Evolutionary conservation across 2,329 filamentous ascomycete genomes (phyloP).

Genomic region (Phoma sp.): DNA sequence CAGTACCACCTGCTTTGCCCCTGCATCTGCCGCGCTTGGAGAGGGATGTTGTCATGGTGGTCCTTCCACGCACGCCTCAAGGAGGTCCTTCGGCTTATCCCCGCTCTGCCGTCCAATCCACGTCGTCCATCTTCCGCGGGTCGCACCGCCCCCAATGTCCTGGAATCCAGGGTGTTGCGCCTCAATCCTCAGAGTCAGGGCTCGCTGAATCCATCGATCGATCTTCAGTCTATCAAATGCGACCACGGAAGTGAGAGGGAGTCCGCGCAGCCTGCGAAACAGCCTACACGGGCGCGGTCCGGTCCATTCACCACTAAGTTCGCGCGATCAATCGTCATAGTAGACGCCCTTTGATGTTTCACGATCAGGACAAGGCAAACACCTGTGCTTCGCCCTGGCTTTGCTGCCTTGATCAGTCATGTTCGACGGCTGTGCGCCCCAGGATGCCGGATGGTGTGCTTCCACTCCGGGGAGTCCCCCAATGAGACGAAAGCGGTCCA

Average conservation of each 20-base stretch:
- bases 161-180: neutral
- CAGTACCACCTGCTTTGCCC: slow-evolving; percentile 1
- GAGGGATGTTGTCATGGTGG: slow-evolving; percentile 15
- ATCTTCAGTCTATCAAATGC: slow-evolving; percentile 5
- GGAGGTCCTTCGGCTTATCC: slow-evolving; percentile 29
- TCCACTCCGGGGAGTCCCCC: slow-evolving; percentile 21
- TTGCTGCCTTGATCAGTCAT: slow-evolving; percentile 25
- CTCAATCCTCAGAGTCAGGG: slow-evolving; percentile 6
- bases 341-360: slow-evolving; percentile 16
- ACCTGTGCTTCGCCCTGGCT: slow-evolving; percentile 33
- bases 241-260: slow-evolving; percentile 10
- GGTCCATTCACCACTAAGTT: slow-evolving; percentile 16
- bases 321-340: neutral
- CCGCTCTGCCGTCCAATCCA: slow-evolving; percentile 29
- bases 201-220: slow-evolving; percentile 12
- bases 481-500: slow-evolving; percentile 25
- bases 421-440: slow-evolving; percentile 29
- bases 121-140: slow-evolving; percentile 22
- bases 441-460: slow-evolving; percentile 21
- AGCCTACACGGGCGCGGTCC: slow-evolving; percentile 19
- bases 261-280: slow-evolving; percentile 22
- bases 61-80: slow-evolving; percentile 6
- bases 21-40: slow-evolving; percentile 13
- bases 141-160: slow-evolving; percentile 39
- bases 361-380: slow-evolving; percentile 25